A percentile compares a stretch with the other conserved stretches of the same genome.
phyloP scores from a whole-genome alignment of 768 basidiomycete genomes.

The Tylopilus rubrobrunneus region DNA sequence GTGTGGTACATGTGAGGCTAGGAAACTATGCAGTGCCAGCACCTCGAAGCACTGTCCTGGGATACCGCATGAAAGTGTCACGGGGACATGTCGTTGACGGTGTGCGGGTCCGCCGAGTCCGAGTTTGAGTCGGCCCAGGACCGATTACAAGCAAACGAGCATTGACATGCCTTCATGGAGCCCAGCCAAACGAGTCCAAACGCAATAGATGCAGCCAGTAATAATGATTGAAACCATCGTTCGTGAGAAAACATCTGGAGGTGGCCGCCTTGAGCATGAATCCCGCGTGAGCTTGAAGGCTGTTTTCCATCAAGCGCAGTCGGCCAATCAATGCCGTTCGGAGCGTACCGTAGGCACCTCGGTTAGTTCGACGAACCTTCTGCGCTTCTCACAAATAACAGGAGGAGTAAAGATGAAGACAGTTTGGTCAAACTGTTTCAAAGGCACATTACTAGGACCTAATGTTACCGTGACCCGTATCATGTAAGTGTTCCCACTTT shows the following conservation, averaged over 20 bases:
- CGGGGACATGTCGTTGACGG: no score
- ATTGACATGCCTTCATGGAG: no score
- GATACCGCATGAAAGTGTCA: no score
- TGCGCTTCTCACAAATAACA: neutral
- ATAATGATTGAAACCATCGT: neutral
- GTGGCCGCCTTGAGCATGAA: no score
- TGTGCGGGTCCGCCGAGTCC: neutral
- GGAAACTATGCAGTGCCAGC: neutral
- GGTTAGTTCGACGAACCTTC: neutral
- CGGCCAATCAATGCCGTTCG: neutral
- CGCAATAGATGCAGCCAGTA: neutral
- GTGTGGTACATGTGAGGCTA: neutral
- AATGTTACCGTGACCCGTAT: neutral
- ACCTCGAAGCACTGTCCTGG: neutral
- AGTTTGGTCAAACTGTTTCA: neutral
- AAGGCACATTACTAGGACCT: neutral
- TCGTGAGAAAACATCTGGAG: neutral
- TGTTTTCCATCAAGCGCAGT: neutral
- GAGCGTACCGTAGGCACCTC: neutral
- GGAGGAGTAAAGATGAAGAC: neutral
- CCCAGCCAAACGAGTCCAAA: neutral
- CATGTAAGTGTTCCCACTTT: no score
- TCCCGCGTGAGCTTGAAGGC: neutral
- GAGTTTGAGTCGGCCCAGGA: no score
- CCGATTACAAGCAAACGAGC: no score